Base-by-base conservation (phyloP, 352 stramenopile genomes). In the Phytopythium oedochilum region DNA sequence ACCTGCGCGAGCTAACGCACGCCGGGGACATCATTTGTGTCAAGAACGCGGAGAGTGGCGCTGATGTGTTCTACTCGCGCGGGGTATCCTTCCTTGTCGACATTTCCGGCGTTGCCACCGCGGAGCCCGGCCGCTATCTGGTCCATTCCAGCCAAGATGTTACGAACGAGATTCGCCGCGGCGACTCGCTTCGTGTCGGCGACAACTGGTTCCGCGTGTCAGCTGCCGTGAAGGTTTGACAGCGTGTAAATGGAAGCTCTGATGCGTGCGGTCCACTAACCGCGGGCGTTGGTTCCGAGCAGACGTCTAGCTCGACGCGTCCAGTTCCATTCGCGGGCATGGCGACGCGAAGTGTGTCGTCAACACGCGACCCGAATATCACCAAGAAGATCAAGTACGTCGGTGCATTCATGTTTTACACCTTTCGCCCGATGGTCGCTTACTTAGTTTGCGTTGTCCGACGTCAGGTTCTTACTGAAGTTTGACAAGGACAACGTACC, bases 141-240 rank as follows among this genome's bases (percentile, higher is more conserved):
- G 66, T 64, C 0, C 78, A 89, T 29, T 72, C 69, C 1, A 89
- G 68, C 31, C 69, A 89, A 60, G 83, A 94, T 23, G 59, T 90
- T 28, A 82, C 80, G 1, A 36, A 61, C 2, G 84, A 94, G 63
- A 69, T 92, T 35, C 80, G 84, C 20, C 80, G 84, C 31, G 82
- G 84, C 5, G 84, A 94, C 62, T 74, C 82, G 9, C 70, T 92
- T 29, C 71, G 73, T 15, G 36, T 94, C 52, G 84, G 84, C 6
- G 83, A 94, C 53, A 79, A 92, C 22, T 94, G 84, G 84, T 81
- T 88, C 12, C 84, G 84, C 20, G 78, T 92, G 0, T 94, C 84
- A 4, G 80, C 81, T 32, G 84, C 82, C 17, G 72, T 90, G 22
- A 89, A 86, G 68, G 76, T 86, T 55, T 10, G 32, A n/a, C 10